Base-by-base conservation (phyloP, 805 yeast genomes). In the Kodamaea lidongshanica region DNA sequence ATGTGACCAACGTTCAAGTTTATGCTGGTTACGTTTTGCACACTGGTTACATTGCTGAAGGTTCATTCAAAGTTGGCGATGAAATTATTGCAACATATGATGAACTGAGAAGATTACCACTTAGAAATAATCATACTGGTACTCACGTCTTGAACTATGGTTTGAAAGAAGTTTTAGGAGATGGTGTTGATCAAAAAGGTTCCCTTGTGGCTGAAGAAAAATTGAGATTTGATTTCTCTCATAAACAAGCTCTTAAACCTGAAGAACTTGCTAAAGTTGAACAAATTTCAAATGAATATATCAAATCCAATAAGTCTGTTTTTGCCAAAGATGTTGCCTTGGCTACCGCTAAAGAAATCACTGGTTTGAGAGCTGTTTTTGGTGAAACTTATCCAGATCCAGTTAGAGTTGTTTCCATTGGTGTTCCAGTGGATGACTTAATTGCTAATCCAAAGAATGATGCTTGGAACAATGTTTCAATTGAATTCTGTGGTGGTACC, bases 341-440 rank as follows among this genome's bases (percentile, higher is more conserved):
- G 41, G 72, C 66, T 12, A 51, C 61, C 37, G 98, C 97, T 23
- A 77, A 72, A 48, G 61, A 72, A 27, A 88, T 92, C 45, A 64
- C 60, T 42, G 94, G 96, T 17, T 77, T 92, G 27, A 84, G 98
- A 63, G 98, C 98, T 34, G 98, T 92, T 23, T 92, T 92, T 50
- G 98, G 98, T 51, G 99, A 92, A 68, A 86, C 95, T 3, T 92
- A 92, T 54, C 99, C 99, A 24, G 96, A 92, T 54, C 99, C 98
- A 21, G 99, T 92, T 13, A 79, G 98, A 56, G 98, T 92, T 45
- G 96, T 92, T 28, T 84, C 95, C 17, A 83, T 92, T 50, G 99
- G 99, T 52, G 80, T 74, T 23, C 78, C 95, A 27, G 87, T 92
- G 25, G 87, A 83, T 15, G 92, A 82, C 9, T 66, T 92, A 44